Evolutionary conservation across 345 rosid species (phyloP), one percentile per base, ranked within the genome.

Genomic region (Arabis hirsuta): DNA sequence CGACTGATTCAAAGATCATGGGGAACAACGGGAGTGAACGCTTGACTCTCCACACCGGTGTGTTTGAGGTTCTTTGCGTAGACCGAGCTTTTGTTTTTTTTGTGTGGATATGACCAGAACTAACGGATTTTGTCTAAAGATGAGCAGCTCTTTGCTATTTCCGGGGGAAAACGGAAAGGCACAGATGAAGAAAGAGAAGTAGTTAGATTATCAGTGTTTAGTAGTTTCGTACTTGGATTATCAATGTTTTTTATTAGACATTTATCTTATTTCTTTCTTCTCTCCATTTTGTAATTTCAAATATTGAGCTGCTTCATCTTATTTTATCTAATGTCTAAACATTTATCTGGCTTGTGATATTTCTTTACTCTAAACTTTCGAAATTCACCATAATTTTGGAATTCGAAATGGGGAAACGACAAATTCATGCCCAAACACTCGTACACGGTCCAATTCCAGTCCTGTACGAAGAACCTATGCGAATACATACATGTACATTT

Each of bases 81-180:
- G 44, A 50, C 11, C 10, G 39, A 50, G 51, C 51, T 19, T 73
- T 73, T 58, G 46, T 29, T 42, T 42, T 9, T 50, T 20, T 50
- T 22, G 24, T 22, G 78, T 66, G 73, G 54, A 74, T 66, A 74
- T 74, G 73, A 74, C 55, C 67, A 51, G 47, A 64, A n/a, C 61
- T 66, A 41, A 74, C 53, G 11, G 61, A 27, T 38, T 50, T 48
- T 29, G 44, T 34, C 72, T n/a, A 42, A 29, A 39, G 53, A 71
- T 51, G 75, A 60, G 67, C 55, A 45, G 56, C 73, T 57, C 36
- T 29, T 53, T 47, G 19, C 57, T 47, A 34, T 45, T 63, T 73
- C 32, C 29, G 11, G 53, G 58, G 46, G 65, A 45, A 7, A 56
- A 57, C 36, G 61, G 60, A 42, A 36, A 24, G 56, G 63, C 42